Evolutionary conservation across 1,139 yeast genomes (phyloP), one percentile per base, ranked within the genome.

Genomic region (Candida gigantensis): DNA sequence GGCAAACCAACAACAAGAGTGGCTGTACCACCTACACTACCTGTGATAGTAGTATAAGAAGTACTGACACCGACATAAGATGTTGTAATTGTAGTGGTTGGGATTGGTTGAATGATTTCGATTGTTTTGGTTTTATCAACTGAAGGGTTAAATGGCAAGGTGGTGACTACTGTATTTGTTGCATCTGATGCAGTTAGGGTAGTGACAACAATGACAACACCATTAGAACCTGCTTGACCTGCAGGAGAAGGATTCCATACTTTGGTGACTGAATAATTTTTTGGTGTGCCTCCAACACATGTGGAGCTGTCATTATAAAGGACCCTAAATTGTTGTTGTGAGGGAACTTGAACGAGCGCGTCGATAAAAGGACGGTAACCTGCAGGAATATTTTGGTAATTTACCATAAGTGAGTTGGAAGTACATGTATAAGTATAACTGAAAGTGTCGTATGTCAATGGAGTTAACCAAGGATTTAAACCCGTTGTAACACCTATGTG

Each of bases 361-460:
- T 50, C 57, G 25, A 63, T 42, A 39, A 49, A 62, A 8, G 62
- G 62, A 18, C 65, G 45, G 40, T 49, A 58, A 1, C 67, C 68
- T 2, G 62, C 57, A 3, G 66, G 65, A 24, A 62, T 35, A 36
- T 53, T 52, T 2, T 31, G 13, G 40, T 49, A 62, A 8, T 34
- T 34, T 3, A 57, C 42, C 1, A 34, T 28, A 31, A 41, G 46
- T 0, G 42, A 33, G 5, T 32, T 25, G 1, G 45, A 8, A 11
- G 46, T 31, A 48, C 65, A 60, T 1, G 46, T 15, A 8, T 42
- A 39, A 1, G 53, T 34, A 27, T 28, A 41, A 1, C 36, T 32
- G 6, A 47, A 32, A 5, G 25, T 7, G 4, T 35, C 35, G 4
- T 38, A 35, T 10, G 32, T 32, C 21, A 37, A 34, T n/a, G 64